Evolutionary conservation across 2,329 filamentous ascomycete species (phyloP).

Genomic region (Botrytis medusae): DNA sequence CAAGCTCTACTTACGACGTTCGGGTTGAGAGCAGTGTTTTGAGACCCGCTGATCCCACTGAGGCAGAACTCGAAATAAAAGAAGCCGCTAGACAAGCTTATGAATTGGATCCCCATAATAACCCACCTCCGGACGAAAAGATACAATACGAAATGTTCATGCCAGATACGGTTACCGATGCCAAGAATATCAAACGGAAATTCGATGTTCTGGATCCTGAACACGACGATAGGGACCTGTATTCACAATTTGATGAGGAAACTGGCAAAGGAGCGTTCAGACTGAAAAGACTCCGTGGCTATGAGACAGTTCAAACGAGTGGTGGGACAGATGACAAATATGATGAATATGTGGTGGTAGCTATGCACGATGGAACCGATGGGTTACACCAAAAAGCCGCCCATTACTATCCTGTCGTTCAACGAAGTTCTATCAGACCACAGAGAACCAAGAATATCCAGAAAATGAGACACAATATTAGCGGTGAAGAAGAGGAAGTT

Average conservation of each 20-base stretch:
- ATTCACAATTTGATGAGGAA: constrained; percentile 50
- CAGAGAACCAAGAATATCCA: constrained; percentile 64
- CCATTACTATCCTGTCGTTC: constrained; percentile 69
- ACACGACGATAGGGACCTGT: constrained; percentile 54
- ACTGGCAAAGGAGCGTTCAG: constrained; percentile 53
- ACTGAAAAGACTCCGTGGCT: constrained; percentile 62
- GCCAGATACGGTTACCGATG: constrained; percentile 49
- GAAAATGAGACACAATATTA: constrained; percentile 38
- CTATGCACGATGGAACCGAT: constrained; percentile 55
- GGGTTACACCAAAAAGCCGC: constrained; percentile 55
- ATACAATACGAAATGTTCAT: constrained; percentile 70
- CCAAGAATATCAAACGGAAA: constrained; percentile 57
- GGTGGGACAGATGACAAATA: constrained; percentile 58
- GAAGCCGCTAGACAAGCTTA: constrained; percentile 53
- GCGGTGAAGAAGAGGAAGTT: constrained; percentile 13
- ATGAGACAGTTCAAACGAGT: constrained; percentile 61
- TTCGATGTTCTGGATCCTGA: constrained; percentile 59
- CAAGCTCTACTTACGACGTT: constrained; percentile 54
- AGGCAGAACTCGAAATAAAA: constrained; percentile 52
- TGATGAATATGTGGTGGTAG: constrained; percentile 61
- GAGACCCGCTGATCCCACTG: constrained; percentile 56
- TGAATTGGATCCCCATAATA: constrained; percentile 55
- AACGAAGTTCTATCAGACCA: constrained; percentile 60
- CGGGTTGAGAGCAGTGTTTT: constrained; percentile 63
- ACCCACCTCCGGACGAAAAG: constrained; percentile 56